Conservation (phyloP, 73 alveolate species). For the Tetrahymena elliotti region DNA sequence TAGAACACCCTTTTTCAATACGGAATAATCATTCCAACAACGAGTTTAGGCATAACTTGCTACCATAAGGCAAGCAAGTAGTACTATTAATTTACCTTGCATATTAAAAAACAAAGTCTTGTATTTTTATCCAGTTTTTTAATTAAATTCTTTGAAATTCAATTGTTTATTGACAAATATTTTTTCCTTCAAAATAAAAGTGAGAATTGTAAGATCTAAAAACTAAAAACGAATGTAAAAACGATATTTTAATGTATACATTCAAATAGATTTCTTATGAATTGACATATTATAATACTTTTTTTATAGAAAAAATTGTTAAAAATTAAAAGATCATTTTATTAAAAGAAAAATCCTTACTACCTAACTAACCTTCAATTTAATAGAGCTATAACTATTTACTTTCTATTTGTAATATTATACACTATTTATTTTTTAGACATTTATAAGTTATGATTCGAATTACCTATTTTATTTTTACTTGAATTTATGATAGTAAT, state of each 20-base stretch:
- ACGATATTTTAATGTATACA: background rate
- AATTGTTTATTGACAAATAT: background rate
- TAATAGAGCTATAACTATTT: no score
- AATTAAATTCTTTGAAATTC: background rate
- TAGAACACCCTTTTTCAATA: background rate
- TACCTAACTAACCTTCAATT: no score
- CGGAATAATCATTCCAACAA: background rate
- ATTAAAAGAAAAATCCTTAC: no score
- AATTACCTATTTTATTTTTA: no score
- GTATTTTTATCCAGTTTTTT: background rate
- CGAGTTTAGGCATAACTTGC: background rate
- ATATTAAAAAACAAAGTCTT: background rate
- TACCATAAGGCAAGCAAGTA: background rate
- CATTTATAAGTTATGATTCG: no score
- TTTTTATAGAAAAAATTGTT: background rate
- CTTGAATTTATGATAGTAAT: no score
- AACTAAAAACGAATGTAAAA: background rate
- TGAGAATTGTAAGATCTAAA: background rate
- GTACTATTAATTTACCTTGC: background rate
- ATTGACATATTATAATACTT: background rate
- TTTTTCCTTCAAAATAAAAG: background rate
- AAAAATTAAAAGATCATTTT: no score
- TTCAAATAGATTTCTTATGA: background rate
- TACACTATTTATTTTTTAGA: no score
- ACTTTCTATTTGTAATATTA: no score